Evolutionary conservation across 305 asterid genomes (phyloP), one percentile per base, ranked within the genome.

Genomic region (Fraxinus dipetala): DNA sequence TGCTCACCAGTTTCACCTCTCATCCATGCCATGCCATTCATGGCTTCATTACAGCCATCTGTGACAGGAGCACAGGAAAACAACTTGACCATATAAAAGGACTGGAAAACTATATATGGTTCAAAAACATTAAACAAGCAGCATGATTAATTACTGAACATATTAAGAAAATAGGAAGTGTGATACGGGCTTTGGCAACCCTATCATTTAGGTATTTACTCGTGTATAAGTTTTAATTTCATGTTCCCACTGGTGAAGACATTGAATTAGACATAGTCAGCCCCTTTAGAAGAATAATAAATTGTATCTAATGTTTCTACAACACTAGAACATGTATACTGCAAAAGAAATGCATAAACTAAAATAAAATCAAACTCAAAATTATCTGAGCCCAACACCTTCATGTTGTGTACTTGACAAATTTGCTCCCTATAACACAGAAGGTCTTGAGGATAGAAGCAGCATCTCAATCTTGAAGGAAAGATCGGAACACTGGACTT

Each of bases 11-110:
- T 87, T 80, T 91, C 98, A 38, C 97, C 93, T 87, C 94, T 91
- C 87, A 94, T 82, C 99, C 98, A 95, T 24, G 95, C 72, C 98
- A 93, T 86, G 78, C 96, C 93, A 77, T 90, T 92, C 67, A 91
- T 83, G 38, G 92, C 92, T 79, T 95, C 99, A 54, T 72, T 87
- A 75, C 89, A 85, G 65, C 86, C 86, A 90, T 94, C 99, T 95
- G 91, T 79, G 65, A 80, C 36, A 79, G 75, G 65, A 77, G 67
- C 78, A 78, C 8, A 30, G 6, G 56, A 11, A 16, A 63, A 82
- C 14, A 32, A 74, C 35, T 14, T 63, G 63, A 75, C 40, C 28
- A 61, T 5, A 63, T 32, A 6, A 61, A 14, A 6, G 30, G 40
- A 72, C 72, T 32, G 20, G 59, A 78, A 61, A 28, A 32, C 70